Percentiles rank a stretch among this genome's conserved stretches.
Evolutionary conservation across 208 protist genomes (phyloP).

Genomic region (Kentomonas sorsogonicus): DNA sequence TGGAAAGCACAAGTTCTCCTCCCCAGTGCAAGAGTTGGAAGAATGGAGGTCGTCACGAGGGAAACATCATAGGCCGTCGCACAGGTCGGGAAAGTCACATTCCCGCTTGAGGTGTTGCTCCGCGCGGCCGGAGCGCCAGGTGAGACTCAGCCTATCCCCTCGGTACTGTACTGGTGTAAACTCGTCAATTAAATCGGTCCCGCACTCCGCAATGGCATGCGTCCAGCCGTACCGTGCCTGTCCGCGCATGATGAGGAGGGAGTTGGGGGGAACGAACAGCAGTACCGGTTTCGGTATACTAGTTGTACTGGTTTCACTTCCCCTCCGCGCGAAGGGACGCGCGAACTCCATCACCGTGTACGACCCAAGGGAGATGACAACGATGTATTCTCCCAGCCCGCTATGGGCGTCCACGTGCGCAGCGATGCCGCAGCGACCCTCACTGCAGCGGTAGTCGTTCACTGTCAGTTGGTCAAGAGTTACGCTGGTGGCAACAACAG

Average conservation of each 20-base stretch:
- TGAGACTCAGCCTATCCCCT: slow-evolving; percentile 58
- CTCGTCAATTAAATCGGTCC: slow-evolving; percentile 64
- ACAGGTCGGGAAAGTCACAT: slow-evolving; percentile 52
- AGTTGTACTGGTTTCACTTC: not conserved
- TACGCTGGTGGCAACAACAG: no score
- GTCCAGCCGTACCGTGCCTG: slow-evolving; percentile 73
- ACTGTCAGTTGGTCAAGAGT: slow-evolving; percentile 73
- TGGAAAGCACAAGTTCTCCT: no score
- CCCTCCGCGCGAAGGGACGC: slow-evolving; percentile 27
- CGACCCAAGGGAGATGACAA: slow-evolving; percentile 72
- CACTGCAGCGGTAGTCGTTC: slow-evolving; percentile 75
- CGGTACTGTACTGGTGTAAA: slow-evolving; percentile 31
- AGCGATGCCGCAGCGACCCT: slow-evolving; percentile 48
- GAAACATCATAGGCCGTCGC: no score
- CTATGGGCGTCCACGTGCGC: slow-evolving; percentile 72
- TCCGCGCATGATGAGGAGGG: slow-evolving; percentile 54
- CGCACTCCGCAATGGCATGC: slow-evolving; percentile 65
- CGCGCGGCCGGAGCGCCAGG: slow-evolving; percentile 53
- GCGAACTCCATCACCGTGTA: slow-evolving; percentile 80
- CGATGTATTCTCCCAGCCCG: slow-evolving; percentile 46
- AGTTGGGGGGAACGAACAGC: slow-evolving; percentile 50
- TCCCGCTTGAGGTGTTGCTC: slow-evolving; percentile 26
- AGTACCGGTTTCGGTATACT: slow-evolving; percentile 21
- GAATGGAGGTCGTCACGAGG: no score
- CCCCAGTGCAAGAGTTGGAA: not conserved